Conservation (phyloP, 108 stramenopile genomes). For the Skeletonema tropicum region DNA sequence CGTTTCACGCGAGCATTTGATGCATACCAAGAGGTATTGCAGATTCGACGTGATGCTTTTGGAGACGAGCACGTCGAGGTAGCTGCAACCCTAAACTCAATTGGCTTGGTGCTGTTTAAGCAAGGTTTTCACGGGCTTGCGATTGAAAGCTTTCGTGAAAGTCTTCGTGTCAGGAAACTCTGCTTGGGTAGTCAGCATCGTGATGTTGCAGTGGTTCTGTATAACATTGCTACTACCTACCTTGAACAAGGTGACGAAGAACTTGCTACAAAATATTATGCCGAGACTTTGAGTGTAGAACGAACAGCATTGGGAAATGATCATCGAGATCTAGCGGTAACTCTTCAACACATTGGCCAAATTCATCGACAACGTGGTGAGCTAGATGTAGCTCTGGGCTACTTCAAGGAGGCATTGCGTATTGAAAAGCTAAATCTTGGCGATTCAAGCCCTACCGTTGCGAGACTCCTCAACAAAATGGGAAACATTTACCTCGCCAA, state of each 20-base stretch:
- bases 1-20: conserved; percentile 52
- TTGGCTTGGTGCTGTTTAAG: conserved; percentile 70
- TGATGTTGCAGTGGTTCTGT: conserved; percentile 34
- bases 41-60: conserved; percentile 52
- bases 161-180: conserved; percentile 52
- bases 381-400: conserved; percentile 51
- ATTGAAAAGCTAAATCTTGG: conserved; percentile 47
- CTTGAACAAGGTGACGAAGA: conserved; percentile 63
- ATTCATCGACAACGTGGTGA: conserved; percentile 60
- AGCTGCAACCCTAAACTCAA: conserved; percentile 66
- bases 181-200: conserved; percentile 57
- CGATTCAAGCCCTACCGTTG: conserved; percentile 21
- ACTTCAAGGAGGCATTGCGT: conserved; percentile 57
- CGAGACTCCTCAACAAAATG: conserved; percentile 58
- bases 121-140: conserved; percentile 58
- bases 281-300: conserved; percentile 66
- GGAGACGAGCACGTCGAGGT: conserved; percentile 58
- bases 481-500: conserved; percentile 64
- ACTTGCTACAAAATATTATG: conserved; percentile 50
- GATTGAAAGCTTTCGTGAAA: conserved; percentile 61
- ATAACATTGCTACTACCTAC: conserved; percentile 72
- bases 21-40: conserved; percentile 64
- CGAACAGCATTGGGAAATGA: conserved; percentile 45
- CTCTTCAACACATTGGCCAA: conserved; percentile 63
- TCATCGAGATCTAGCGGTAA: conserved; percentile 56